Evolutionary conservation across 139 green algal genomes (phyloP).

Genomic region (Micractinium conductrix): DNA sequence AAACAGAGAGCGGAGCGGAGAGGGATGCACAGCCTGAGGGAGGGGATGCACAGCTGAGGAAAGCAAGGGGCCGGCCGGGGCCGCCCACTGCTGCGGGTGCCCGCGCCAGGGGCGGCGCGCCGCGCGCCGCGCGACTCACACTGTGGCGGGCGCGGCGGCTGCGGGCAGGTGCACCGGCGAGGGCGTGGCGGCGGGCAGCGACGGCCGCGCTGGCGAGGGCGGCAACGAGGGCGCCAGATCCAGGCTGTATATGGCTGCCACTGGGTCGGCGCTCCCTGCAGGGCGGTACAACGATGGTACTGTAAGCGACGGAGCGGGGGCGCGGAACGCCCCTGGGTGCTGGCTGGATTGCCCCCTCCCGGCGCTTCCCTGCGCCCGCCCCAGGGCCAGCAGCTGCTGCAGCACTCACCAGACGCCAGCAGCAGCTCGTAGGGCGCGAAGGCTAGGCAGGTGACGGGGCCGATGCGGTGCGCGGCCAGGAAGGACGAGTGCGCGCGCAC

Average conservation of each 20-base stretch:
- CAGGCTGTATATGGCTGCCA: slow-evolving; percentile 15
- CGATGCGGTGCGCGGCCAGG: slow-evolving; percentile 64
- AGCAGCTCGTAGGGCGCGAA: slow-evolving; percentile 88
- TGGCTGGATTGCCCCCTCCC: too few species aligned
- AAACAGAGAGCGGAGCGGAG: not conserved
- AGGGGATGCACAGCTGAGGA: too few species aligned
- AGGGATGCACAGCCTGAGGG: too few species aligned
- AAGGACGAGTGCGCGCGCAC: slow-evolving; percentile 74
- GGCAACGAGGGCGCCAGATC: slow-evolving; percentile 3
- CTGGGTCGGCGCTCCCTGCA: slow-evolving; percentile 20
- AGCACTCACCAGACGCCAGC: slow-evolving; percentile 69
- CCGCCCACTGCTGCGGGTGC: too few species aligned
- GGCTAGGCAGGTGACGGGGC: slow-evolving; percentile 76
- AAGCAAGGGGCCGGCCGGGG: too few species aligned
- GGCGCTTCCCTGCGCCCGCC: too few species aligned
- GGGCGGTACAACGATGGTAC: not conserved
- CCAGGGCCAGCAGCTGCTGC: too few species aligned
- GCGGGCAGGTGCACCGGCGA: not conserved
- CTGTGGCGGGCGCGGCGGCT: not conserved
- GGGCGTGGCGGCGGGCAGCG: not conserved
- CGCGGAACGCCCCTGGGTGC: too few species aligned
- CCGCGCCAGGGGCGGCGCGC: too few species aligned
- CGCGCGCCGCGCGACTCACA: not conserved
- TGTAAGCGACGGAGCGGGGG: too few species aligned
- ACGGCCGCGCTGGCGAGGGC: slow-evolving; percentile 3